Base-by-base conservation (phyloP, 2,329 filamentous ascomycete species). In the Hypoxylon sp. region DNA sequence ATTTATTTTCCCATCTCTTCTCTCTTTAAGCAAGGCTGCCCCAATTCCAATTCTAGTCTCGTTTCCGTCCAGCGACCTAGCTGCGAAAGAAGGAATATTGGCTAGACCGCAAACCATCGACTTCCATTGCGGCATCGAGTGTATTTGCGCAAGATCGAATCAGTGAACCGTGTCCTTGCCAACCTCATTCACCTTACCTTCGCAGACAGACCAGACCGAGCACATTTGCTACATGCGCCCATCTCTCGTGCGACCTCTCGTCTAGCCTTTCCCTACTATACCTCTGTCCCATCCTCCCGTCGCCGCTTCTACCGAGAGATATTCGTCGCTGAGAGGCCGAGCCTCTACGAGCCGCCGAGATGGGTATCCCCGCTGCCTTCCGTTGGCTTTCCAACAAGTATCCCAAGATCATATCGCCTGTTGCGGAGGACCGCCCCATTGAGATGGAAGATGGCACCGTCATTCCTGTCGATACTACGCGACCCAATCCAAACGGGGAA, bases 321-420 rank as follows among this genome's bases (percentile, higher is more conserved):
- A n/a, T 33, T 35, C 41, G 23, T 52, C 21, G n/a, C 23, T 48
- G 31, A 33, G 27, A 49, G 23, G 18, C n/a, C 15, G 23, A 31
- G 8, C 17, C 50, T 29, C 5, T 24, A 26, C 27, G 49, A 17
- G 56, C 46, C 66, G 62, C 51, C 72, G 80, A 67, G 59, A 97
- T 97, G 92, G 92, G 92, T 89, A 93, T 97, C 71, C 92, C 92
- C 67, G 92, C 93, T 60, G 89, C 95, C 65, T 98, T 97, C 77
- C 85, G 93, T 84, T 99, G 93, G 92, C 88, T 98, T 59, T 96
- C 92, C 75, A 90, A 88, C 79, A 98, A 96, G 74, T 97, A 98
- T 73, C 95, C 95, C 60, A 98, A 98, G 79, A 99, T 98, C 73
- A 91, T 98, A 65, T 95, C 91, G 8, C 85, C 89, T 5, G 95